Base-by-base conservation (phyloP, 495 filamentous ascomycete genomes). In the Penicillium malachiteum region DNA sequence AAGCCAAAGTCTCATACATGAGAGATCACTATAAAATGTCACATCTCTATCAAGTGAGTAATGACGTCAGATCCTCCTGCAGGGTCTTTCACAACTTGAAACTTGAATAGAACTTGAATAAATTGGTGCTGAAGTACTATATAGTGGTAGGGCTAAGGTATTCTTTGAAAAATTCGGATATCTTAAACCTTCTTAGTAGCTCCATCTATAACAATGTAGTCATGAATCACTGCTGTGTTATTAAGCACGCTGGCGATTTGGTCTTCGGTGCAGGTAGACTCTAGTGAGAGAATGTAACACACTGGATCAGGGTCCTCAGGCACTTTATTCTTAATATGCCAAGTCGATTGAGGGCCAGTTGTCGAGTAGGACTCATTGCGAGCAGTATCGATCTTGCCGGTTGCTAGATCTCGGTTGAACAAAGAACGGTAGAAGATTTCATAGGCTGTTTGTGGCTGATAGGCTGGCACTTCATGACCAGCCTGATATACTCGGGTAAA, bases 381-480 rank as follows among this genome's bases (percentile, higher is more conserved):
- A 7, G 56, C 68, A 14, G 72, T 80, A n/a, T 58, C 41, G 5
- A 76, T 62, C 39, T 70, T 67, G 5, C 84, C 84, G 3, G 84
- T 85, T 5, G 83, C 81, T 38, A 87, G 70, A 55, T 87, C 84
- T 18, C 59, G 60, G 42, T 79, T 75, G 47, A 75, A 75, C 43
- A 86, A 67, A 0, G 78, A 70, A 7, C 84, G 82, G 40, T 75
- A 64, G 68, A 85, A 85, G 52, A 84, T 78, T 34, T 73, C 64
- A 35, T 78, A 81, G 8, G 81, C 74, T 1, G 78, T 81, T 60
- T 83, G 60, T 5, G 82, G 81, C 62, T 84, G 82, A 59, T 84
- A 84, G 7, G 75, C 76, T 0, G 83, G 83, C 1, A 86, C 79
- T 62, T 84, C 81, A 58, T 86, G 84, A 5, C 84, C 84, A 5